Evolutionary conservation across 208 protist species (phyloP), one percentile per base, ranked within the genome.

Genomic region (Trichomonas vaginalis): DNA sequence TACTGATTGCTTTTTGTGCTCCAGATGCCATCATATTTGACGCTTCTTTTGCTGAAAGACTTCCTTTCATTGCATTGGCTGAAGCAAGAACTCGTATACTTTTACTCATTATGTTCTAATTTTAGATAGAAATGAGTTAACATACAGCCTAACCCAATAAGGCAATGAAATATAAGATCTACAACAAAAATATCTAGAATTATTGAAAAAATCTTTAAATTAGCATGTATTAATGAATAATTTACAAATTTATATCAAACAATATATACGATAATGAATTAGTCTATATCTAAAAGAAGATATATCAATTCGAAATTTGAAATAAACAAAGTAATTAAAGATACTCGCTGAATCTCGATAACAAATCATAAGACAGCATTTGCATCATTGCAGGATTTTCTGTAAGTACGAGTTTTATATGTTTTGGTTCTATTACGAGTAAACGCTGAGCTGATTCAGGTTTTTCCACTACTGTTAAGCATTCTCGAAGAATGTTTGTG

Each of bases 21-120:
- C 92, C 92, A n/a, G 14, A 45, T 42, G 51, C 49, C 21, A 95
- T 95, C 4, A 23, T 27, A 37, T 47, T 32, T 32, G 92, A 23
- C 47, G 92, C 49, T 82, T 70, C 12, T 35, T 14, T 32, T n/a
- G 92, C 47, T 35, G 92, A 95, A 48, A 95, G 15, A n/a, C n/a
- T 79, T 32, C 51, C 92, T 80, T 95, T 95, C 49, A 95, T 80
- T 82, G 92, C 92, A 80, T 95, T 95, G 42, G 92, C 27, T 46
- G 92, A 49, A 32, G 51, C 9, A 42, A 95, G 27, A 82, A 95
- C 46, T 95, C 32, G 39, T 42, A 95, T 35, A 23, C 1, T 92
- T 48, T 3, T 88, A 1, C n/a, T 42, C 56, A 70, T 70, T 32
- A 70, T 70, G 56, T 32, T 56, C 49, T 56, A 56, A 56, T 15